A percentile compares a stretch with the other conserved stretches of the same genome.
These are phyloP conservation scores for Neonothopanus nambi DNA, from an alignment of 1,284 basidiomycete genomes.

Conservation along the genomic window DNA sequence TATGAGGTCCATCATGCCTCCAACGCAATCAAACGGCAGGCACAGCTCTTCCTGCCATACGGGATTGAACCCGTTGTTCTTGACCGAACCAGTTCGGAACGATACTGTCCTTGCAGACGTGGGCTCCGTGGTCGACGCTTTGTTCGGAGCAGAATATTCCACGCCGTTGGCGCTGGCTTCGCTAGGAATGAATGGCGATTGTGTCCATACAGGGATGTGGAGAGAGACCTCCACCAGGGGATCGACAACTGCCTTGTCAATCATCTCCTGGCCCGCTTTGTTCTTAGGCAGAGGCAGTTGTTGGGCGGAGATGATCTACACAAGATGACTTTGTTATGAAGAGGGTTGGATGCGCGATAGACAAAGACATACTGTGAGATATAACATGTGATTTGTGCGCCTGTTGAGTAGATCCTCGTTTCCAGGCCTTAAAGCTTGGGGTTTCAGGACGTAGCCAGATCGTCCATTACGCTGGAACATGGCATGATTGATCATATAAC, in stretches of 20 bases:
- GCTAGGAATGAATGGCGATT: constrained; percentile 33
- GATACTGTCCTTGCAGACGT: constrained; percentile 50
- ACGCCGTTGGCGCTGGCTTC: constrained; percentile 17
- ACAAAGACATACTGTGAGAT: constrained; percentile 52
- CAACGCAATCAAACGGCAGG: constrained; percentile 74
- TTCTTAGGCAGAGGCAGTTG: constrained; percentile 83
- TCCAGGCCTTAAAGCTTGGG: constrained; percentile 69
- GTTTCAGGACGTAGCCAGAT: constrained; percentile 91
- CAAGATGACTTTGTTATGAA: constrained; percentile 6
- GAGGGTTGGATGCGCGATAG: not conserved
- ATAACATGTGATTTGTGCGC: constrained; percentile 61
- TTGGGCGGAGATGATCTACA: constrained; percentile 87
- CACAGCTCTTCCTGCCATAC: constrained; percentile 77
- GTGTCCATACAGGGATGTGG: constrained; percentile 73
- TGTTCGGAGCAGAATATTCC: constrained; percentile 24
- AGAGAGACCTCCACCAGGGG: constrained; percentile 81
- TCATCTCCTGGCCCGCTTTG: constrained; percentile 59
- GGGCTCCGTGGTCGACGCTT: constrained; percentile 24
- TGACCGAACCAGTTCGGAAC: constrained; percentile 61
- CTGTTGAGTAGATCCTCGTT: constrained; percentile 61
- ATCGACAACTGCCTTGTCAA: constrained; percentile 63
- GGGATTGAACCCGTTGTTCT: constrained; percentile 90
- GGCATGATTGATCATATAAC: constrained; percentile 89
- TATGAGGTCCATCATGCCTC: constrained; percentile 77
- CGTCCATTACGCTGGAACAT: constrained; percentile 91